Percentiles rank a stretch among this genome's conserved stretches.
Evolutionary conservation across 202 grass and related monocot genomes (phyloP).

Genomic region (Carex sylvatica): DNA sequence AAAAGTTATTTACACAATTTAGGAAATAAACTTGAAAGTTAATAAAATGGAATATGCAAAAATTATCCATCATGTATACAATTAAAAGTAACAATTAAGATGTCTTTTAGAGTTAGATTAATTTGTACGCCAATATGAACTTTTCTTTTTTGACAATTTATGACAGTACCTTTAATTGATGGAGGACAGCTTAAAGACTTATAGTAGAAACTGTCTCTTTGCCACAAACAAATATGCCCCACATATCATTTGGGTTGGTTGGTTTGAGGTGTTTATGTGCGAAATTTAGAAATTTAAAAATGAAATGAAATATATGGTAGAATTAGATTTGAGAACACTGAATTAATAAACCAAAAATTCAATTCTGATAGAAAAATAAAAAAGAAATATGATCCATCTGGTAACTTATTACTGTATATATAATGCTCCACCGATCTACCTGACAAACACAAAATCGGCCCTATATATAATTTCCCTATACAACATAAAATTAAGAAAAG

Average conservation of each 20-base stretch:
- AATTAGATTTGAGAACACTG: background rate
- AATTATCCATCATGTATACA: background rate
- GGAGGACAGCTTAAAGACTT: background rate
- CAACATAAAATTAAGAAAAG: background rate
- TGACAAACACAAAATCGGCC: slow-evolving; percentile 14
- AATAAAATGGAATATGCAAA: background rate
- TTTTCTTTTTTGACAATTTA: background rate
- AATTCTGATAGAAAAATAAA: background rate
- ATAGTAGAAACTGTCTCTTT: background rate
- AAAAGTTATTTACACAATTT: no score
- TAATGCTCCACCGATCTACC: slow-evolving; percentile 16
- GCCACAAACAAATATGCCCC: background rate
- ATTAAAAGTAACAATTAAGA: background rate
- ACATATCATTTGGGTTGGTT: background rate
- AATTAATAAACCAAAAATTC: background rate
- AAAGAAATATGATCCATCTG: background rate
- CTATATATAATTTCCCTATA: slow-evolving; percentile 22
- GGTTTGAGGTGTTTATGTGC: background rate
- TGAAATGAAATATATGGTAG: no score
- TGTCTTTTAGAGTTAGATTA: background rate
- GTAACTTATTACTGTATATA: slow-evolving; percentile 2
- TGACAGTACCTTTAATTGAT: slow-evolving; percentile 8
- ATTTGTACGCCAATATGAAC: background rate
- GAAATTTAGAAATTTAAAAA: background rate
- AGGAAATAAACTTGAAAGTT: background rate